A percentile compares a stretch with the other conserved stretches of the same genome.
Evolutionary conservation across 2,329 filamentous ascomycete species (phyloP).

Genomic region (Ophiostoma tasmaniense): DNA sequence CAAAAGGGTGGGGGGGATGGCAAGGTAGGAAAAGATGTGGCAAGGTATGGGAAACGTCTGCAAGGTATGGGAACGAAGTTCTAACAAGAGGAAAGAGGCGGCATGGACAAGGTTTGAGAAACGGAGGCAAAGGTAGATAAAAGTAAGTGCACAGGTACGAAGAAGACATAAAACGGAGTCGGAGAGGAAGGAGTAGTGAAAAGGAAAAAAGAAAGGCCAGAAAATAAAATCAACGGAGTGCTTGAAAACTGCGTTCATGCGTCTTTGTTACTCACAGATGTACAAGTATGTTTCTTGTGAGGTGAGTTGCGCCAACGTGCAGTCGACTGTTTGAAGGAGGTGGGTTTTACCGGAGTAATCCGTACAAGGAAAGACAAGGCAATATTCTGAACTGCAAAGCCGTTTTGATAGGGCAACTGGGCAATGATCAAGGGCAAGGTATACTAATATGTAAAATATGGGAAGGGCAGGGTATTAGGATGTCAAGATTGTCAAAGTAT

Average conservation of each 20-base stretch:
- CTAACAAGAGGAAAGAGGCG: conserved; percentile 8
- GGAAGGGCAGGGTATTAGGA: background rate
- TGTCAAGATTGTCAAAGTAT: background rate
- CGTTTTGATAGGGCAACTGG: background rate
- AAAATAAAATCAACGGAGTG: background rate
- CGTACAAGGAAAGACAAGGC: background rate
- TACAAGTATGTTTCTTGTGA: background rate
- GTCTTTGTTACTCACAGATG: background rate
- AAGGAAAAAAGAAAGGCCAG: background rate
- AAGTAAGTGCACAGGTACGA: conserved; percentile 6
- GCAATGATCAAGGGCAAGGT: background rate
- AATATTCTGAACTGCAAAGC: background rate
- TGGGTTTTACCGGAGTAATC: background rate
- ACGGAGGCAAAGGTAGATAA: background rate
- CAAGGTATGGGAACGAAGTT: conserved; percentile 8
- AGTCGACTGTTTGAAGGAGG: background rate
- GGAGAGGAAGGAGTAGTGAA: background rate
- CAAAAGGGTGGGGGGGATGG: conserved; percentile 11
- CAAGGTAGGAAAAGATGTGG: conserved; percentile 9
- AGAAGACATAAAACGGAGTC: background rate
- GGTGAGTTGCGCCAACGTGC: background rate
- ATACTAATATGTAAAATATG: background rate
- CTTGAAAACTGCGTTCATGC: background rate
- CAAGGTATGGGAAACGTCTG: background rate
- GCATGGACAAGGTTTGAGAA: background rate